Evolutionary conservation across 2,329 filamentous ascomycete species (phyloP).

Genomic region (Aciculosporium take): DNA sequence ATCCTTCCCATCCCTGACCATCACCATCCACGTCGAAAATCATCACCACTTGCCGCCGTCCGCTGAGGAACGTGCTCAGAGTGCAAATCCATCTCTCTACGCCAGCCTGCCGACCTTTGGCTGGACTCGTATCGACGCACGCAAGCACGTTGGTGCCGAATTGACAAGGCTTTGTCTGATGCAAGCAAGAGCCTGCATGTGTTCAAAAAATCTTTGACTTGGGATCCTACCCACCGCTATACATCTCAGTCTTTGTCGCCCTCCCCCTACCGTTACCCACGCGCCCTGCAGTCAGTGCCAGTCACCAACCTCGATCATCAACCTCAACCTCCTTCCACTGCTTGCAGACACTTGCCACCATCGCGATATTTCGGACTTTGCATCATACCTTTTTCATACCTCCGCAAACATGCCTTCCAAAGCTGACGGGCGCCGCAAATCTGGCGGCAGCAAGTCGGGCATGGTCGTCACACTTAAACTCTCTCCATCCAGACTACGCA

Average conservation of each 20-base stretch:
- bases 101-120: slow-evolving; percentile 14
- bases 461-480: slow-evolving; percentile 40
- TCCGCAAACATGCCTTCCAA: slow-evolving; percentile 19
- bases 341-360: neutral
- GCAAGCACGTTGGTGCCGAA: neutral
- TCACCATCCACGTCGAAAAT: slow-evolving; percentile 15
- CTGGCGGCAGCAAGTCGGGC: slow-evolving; percentile 19
- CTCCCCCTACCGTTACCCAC: neutral
- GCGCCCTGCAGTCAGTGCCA: neutral
- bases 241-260: slow-evolving; percentile 1
- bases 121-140: slow-evolving; percentile 13
- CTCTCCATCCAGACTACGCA: slow-evolving; percentile 33
- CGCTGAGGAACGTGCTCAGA: neutral
- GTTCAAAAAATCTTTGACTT: neutral
- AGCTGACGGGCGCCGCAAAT: slow-evolving; percentile 24
- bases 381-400: neutral
- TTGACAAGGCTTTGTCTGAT: slow-evolving; percentile 12
- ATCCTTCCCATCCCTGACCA: slow-evolving; percentile 10
- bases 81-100: slow-evolving; percentile 12
- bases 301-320: neutral
- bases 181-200: slow-evolving; percentile 6
- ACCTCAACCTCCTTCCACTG: neutral
- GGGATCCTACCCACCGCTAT: neutral
- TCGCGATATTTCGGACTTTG: neutral
- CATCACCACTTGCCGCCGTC: slow-evolving; percentile 10